Base-by-base conservation (phyloP, 352 stramenopile species). In the Phytopythium litorale region DNA sequence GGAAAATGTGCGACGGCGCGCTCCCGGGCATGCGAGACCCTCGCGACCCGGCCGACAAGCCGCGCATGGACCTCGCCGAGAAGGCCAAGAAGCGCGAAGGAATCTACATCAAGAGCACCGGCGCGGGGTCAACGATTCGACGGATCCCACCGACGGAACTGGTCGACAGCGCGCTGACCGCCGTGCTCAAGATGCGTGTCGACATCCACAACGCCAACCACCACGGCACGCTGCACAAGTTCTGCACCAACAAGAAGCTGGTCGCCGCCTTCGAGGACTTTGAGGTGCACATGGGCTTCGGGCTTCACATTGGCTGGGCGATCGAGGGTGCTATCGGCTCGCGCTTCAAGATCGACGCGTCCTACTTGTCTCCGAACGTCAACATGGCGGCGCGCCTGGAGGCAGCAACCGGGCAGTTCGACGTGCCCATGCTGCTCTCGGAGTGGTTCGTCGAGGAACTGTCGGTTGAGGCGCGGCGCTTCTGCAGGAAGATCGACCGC, bases 261-360 rank as follows among this genome's bases (percentile, higher is more conserved):
- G 65, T 88, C 12, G 79, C 84, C 1, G 82, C 84, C 8, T 97
- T 97, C 60, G 89, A 90, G 35, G 79, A 87, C 62, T 98, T 98
- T 69, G 86, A 96, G 33, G 91, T 99, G 4, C 84, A 97, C 58
- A 73, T 99, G 56, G 94, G 97, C 58, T 99, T 99, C 76, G 97
- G 97, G 0, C 78, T 99, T 54, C 97, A 99, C 68, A 91, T 98
- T 19, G 97, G 97, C 16, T 99, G 97, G 97, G 97, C 97, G 0
- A 99, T 99, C 45, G 97, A 99, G 79, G 97, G 97, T 28, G 96
- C 97, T 1, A 98, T 99, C 58, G 97, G 97, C 30, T 98, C 92
- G 19, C 72, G 93, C 32, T 98, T 98, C 81, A 99, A 99, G 72
- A 98, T 99, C 53, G 97, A 99, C 76, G 97, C 97, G 32, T 99